phyloP scores from a whole-genome alignment of 148 eudicot genomes.

The Oxyria digyna region DNA sequence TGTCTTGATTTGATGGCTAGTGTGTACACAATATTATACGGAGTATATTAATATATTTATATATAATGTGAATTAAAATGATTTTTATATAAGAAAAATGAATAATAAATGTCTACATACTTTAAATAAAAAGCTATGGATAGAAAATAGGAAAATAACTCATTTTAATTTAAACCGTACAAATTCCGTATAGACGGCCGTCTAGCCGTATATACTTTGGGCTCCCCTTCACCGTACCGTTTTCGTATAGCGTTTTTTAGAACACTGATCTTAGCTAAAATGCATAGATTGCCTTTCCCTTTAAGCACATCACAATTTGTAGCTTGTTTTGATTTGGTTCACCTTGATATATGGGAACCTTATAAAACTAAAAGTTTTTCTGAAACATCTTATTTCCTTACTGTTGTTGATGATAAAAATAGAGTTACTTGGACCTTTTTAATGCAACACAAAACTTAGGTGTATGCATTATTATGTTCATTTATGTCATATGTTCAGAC shows the following conservation, averaged over 20 bases:
- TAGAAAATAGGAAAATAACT: too few relatives aligned
- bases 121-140: too few relatives aligned
- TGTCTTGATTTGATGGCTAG: too few relatives aligned
- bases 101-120: too few relatives aligned
- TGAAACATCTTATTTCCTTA: background rate
- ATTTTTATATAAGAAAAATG: too few relatives aligned
- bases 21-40: too few relatives aligned
- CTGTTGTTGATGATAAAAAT: background rate
- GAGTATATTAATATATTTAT: too few relatives aligned
- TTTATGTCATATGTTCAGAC: background rate
- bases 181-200: too few relatives aligned
- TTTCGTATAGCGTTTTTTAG: background rate
- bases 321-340: background rate
- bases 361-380: background rate
- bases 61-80: too few relatives aligned
- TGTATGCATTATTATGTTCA: background rate
- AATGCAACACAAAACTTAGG: background rate
- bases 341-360: background rate
- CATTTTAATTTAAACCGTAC: too few relatives aligned
- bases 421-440: background rate
- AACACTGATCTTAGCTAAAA: background rate
- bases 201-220: too few relatives aligned
- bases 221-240: too few relatives aligned
- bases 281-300: background rate
- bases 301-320: background rate